These are phyloP conservation scores for Dryas alaskensis DNA, from an alignment of 306 rosid genomes.

Conservation along the genomic window DNA sequence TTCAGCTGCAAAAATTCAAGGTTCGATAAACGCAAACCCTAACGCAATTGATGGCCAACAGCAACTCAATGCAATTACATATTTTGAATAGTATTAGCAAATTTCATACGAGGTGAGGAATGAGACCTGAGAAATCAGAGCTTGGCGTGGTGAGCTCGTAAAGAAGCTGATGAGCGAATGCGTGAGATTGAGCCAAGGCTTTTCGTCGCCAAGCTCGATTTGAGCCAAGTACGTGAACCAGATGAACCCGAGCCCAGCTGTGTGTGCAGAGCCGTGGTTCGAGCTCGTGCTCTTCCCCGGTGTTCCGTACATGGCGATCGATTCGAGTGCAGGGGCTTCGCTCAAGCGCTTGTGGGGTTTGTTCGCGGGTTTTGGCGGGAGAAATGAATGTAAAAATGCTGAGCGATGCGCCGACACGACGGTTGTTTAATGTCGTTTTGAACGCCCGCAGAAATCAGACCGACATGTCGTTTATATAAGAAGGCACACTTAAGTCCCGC, in stretches of 20 bases:
- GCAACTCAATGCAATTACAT: background rate
- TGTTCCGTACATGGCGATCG: conserved; percentile 22
- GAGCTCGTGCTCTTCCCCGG: conserved; percentile 14
- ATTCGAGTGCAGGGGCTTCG: background rate
- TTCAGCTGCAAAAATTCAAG: conserved; percentile 32
- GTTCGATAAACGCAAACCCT: conserved; percentile 4
- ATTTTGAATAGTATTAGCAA: background rate
- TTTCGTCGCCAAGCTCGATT: conserved; percentile 55
- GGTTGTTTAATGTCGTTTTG: background rate
- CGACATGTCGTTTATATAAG: no score
- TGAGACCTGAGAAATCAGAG: conserved; percentile 54
- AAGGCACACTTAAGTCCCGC: background rate
- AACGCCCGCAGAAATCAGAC: background rate
- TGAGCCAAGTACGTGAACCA: conserved; percentile 56
- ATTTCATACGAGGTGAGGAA: conserved; percentile 8
- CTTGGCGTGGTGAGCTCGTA: conserved; percentile 46
- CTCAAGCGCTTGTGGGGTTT: background rate
- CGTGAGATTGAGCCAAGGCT: conserved; percentile 55
- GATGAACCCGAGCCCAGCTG: conserved; percentile 27
- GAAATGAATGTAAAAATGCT: background rate
- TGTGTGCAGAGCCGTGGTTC: conserved; percentile 30
- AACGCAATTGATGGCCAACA: background rate
- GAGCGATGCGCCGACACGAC: background rate
- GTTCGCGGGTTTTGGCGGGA: conserved; percentile 43
- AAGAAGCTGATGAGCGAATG: conserved; percentile 57